phyloP scores from a whole-genome alignment of 177 flowering plant species.

The Vitis hybrid region DNA sequence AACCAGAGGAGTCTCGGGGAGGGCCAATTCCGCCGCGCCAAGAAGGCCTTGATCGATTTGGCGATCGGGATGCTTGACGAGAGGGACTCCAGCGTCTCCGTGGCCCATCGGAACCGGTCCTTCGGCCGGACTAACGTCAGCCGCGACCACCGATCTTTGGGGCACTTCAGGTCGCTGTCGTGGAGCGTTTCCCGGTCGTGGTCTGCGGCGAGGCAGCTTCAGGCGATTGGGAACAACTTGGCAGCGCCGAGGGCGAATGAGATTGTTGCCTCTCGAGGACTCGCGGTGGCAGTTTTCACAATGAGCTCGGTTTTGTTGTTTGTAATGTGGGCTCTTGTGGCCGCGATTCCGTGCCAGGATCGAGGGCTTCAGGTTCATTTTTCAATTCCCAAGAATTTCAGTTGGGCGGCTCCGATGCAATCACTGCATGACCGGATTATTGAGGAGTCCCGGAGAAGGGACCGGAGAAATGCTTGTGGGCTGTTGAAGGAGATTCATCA shows the following conservation, averaged over 20 bases:
- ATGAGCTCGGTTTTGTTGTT: conserved; percentile 71
- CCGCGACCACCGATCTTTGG: conserved; percentile 34
- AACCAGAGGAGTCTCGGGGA: conserved; percentile 58
- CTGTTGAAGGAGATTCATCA: conserved; percentile 72
- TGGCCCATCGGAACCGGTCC: conserved; percentile 58
- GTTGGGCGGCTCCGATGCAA: conserved; percentile 62
- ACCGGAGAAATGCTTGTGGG: conserved; percentile 66
- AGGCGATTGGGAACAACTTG: conserved; percentile 75
- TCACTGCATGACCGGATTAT: conserved; percentile 69
- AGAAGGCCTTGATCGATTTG: conserved; percentile 83
- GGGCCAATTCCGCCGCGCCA: conserved; percentile 83
- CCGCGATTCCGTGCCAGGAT: conserved; percentile 96
- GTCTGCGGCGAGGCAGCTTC: conserved; percentile 92
- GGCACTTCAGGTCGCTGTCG: conserved; percentile 73
- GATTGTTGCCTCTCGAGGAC: conserved; percentile 54
- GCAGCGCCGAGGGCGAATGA: conserved; percentile 59
- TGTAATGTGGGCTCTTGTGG: conserved; percentile 91
- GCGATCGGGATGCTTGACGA: conserved; percentile 81
- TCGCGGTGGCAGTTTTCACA: conserved; percentile 62
- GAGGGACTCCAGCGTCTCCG: conserved; percentile 45
- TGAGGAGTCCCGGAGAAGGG: conserved; percentile 85
- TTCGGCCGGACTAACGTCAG: conserved; percentile 46
- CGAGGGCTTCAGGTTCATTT: conserved; percentile 84
- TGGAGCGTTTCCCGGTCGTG: conserved; percentile 96
- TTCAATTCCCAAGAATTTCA: conserved; percentile 55